Conservation (phyloP, 2,329 filamentous ascomycete genomes). For the Aspergillus quadrilineatus region DNA sequence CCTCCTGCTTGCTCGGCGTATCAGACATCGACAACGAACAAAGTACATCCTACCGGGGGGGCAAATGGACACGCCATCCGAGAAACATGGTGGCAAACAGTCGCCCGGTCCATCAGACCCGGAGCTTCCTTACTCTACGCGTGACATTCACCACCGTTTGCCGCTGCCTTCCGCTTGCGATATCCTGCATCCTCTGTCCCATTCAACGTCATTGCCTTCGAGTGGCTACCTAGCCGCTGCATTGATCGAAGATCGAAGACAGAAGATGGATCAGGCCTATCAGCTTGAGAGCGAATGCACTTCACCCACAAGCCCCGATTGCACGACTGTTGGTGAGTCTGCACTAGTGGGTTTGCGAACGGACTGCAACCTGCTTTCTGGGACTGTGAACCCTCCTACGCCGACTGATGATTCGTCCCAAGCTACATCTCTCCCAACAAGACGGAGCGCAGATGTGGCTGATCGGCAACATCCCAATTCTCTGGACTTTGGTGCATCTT, state of each 20-base stretch:
- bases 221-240: slow-evolving; percentile 26
- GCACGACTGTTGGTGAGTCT: neutral
- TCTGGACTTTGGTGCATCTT: slow-evolving; percentile 9
- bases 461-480: slow-evolving; percentile 13
- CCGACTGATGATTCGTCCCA: slow-evolving; percentile 14
- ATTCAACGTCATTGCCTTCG: slow-evolving; percentile 21
- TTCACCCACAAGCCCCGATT: slow-evolving; percentile 1
- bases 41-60: slow-evolving; percentile 13
- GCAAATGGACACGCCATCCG: slow-evolving; percentile 23
- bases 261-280: slow-evolving; percentile 12
- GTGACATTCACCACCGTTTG: slow-evolving; percentile 4
- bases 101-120: slow-evolving; percentile 14
- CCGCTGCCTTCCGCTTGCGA: slow-evolving; percentile 26
- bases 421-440: slow-evolving; percentile 13
- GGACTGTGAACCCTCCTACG: slow-evolving; percentile 9
- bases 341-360: slow-evolving; percentile 6
- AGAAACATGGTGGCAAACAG: slow-evolving; percentile 21
- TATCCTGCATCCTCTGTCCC: slow-evolving; percentile 27
- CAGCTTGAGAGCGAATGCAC: slow-evolving; percentile 1
- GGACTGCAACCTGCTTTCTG: slow-evolving; percentile 9
- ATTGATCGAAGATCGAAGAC: slow-evolving; percentile 16
- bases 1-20: slow-evolving; percentile 18
- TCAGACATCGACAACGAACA: slow-evolving; percentile 19
- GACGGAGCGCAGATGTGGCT: slow-evolving; percentile 12
- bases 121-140: slow-evolving; percentile 6